Evolutionary conservation across 129 eudicot species (phyloP).

Genomic region (Solidago caesia): DNA sequence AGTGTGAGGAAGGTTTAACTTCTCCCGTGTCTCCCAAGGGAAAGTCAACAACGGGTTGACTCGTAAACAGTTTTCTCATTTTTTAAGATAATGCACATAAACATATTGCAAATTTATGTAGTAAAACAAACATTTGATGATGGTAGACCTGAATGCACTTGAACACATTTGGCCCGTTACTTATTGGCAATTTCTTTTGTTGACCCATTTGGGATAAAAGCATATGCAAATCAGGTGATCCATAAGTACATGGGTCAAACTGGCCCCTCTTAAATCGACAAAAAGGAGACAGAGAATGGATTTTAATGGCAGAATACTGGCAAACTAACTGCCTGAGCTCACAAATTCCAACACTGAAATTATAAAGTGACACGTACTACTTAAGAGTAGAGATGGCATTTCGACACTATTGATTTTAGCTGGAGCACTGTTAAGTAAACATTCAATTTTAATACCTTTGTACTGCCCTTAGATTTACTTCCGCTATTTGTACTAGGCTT

Average conservation of each 20-base stretch:
- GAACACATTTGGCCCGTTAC: neutral
- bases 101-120: neutral
- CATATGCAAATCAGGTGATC: neutral
- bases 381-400: neutral
- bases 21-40: neutral
- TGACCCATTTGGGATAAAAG: neutral
- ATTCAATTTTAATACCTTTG: constrained; percentile 54
- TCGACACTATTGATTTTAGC: neutral
- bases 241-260: neutral
- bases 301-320: neutral
- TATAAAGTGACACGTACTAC: neutral
- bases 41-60: neutral
- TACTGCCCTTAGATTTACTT: constrained; percentile 64
- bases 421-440: neutral
- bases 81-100: neutral
- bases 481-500: constrained; percentile 75
- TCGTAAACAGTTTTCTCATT: neutral
- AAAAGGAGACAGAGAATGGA: neutral
- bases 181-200: neutral
- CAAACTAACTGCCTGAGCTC: neutral
- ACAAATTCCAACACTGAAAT: neutral
- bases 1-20: neutral
- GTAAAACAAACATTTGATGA: neutral
- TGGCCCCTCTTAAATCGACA: neutral
- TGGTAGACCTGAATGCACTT: neutral